phyloP scores from a whole-genome alignment of 345 rosid species.

The Gossypium thurberi region DNA sequence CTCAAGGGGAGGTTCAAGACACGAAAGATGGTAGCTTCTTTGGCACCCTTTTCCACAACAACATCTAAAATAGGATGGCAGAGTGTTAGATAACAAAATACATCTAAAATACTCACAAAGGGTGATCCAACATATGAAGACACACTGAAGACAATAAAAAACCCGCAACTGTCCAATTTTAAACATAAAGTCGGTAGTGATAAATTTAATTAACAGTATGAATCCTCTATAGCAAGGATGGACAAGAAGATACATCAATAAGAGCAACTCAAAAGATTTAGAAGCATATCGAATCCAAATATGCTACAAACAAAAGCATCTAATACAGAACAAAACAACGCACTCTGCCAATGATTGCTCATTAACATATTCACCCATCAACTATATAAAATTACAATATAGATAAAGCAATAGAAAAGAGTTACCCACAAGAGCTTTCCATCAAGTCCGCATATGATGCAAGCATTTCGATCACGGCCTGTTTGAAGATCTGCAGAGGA shows the following conservation, averaged over 20 bases:
- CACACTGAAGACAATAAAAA: neutral
- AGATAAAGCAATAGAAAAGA: conserved; percentile 4
- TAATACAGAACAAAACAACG: neutral
- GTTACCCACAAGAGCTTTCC: conserved; percentile 49
- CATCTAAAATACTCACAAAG: neutral
- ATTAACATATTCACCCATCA: neutral
- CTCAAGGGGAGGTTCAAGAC: conserved; percentile 37
- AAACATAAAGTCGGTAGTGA: neutral
- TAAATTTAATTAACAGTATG: neutral
- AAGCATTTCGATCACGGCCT: conserved; percentile 20
- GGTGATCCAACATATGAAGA: neutral
- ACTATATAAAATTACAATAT: neutral
- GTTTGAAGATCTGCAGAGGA: conserved; percentile 6
- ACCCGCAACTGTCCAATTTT: neutral
- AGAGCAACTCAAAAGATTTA: neutral
- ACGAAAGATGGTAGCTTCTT: conserved; percentile 41
- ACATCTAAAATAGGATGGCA: conserved; percentile 27
- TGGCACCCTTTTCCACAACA: conserved; percentile 51
- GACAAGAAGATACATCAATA: neutral
- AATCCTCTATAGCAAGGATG: conserved; percentile 6
- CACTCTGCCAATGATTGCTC: neutral
- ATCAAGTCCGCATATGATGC: conserved; percentile 38
- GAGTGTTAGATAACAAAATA: conserved; percentile 5
- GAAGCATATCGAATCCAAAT: neutral
- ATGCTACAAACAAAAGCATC: neutral